These are phyloP conservation scores for Lavandula angustifolia DNA, from an alignment of 257 asterid genomes.

Conservation along the genomic window DNA sequence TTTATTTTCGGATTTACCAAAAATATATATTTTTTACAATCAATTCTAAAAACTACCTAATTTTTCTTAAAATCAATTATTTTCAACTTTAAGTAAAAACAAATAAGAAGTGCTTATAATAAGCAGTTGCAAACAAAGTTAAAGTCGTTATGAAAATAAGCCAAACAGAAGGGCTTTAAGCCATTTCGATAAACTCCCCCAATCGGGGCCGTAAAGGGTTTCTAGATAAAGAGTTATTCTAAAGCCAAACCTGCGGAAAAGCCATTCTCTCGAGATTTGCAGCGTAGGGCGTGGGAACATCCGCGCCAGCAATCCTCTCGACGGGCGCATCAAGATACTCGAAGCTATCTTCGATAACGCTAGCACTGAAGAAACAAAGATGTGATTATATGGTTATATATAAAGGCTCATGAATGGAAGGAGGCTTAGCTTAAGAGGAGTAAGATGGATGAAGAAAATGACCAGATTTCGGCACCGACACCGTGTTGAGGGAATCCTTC, in stretches of 20 bases:
- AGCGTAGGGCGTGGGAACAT: slow-evolving; percentile 92
- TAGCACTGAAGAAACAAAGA: slow-evolving; percentile 51
- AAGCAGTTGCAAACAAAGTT: too few species aligned
- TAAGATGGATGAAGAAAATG: slow-evolving; percentile 22
- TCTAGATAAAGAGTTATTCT: background rate
- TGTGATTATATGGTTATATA: background rate
- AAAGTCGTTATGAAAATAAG: too few species aligned
- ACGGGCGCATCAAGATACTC: slow-evolving; percentile 81
- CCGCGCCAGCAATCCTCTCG: slow-evolving; percentile 90
- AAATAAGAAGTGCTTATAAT: too few species aligned
- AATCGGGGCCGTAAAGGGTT: too few species aligned
- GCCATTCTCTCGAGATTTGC: slow-evolving; percentile 90
- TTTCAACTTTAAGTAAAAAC: too few species aligned
- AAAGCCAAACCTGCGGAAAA: slow-evolving; percentile 70
- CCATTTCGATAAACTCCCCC: too few species aligned
- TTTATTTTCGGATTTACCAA: too few species aligned
- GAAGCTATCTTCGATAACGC: slow-evolving; percentile 77
- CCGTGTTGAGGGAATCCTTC: slow-evolving; percentile 95
- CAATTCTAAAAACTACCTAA: too few species aligned
- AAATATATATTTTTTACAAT: too few species aligned
- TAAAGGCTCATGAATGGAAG: background rate
- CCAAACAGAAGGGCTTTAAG: too few species aligned
- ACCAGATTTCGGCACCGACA: slow-evolving; percentile 92
- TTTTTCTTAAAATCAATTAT: too few species aligned
- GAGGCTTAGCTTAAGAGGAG: background rate